These are phyloP conservation scores for Aspergillus fumigatus DNA, from an alignment of 2,329 filamentous ascomycete species.

Conservation along the genomic window DNA sequence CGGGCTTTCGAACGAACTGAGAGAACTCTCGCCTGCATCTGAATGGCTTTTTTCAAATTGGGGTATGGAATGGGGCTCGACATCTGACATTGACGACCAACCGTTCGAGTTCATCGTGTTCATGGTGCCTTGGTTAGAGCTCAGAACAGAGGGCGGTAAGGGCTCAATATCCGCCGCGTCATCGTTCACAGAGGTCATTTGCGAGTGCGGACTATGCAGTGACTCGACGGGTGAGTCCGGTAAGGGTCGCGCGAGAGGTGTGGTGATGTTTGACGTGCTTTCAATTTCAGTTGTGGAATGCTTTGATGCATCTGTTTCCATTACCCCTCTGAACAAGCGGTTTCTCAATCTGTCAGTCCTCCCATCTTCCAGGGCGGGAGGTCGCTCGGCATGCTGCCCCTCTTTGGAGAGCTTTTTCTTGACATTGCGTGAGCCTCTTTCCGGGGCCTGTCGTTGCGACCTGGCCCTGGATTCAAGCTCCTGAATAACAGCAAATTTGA, in stretches of 20 bases:
- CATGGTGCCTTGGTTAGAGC: slow-evolving; percentile 29
- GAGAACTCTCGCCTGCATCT: slow-evolving; percentile 21
- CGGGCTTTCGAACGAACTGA: slow-evolving; percentile 16
- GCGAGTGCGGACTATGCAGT: slow-evolving; percentile 24
- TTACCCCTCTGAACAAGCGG: slow-evolving; percentile 41
- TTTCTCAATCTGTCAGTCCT: slow-evolving; percentile 38
- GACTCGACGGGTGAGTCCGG: slow-evolving; percentile 36
- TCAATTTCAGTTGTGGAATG: slow-evolving; percentile 36
- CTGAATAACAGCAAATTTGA: slow-evolving; percentile 48
- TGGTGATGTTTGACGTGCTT: slow-evolving; percentile 53
- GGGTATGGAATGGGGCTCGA: slow-evolving; percentile 15
- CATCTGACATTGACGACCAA: slow-evolving; percentile 26
- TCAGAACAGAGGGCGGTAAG: slow-evolving; percentile 41
- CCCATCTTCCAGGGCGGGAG: slow-evolving; percentile 25
- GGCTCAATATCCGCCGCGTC: slow-evolving; percentile 36
- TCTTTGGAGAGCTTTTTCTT: slow-evolving; percentile 29
- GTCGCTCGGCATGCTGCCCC: slow-evolving; percentile 22
- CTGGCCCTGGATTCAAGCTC: slow-evolving; percentile 44
- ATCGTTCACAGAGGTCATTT: slow-evolving; percentile 29
- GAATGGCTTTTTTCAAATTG: slow-evolving; percentile 21
- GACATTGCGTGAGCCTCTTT: slow-evolving; percentile 16
- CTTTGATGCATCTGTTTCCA: slow-evolving; percentile 33
- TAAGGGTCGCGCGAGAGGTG: slow-evolving; percentile 50
- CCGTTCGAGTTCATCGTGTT: slow-evolving; percentile 24
- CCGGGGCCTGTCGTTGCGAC: slow-evolving; percentile 22